phyloP scores from a whole-genome alignment of 805 yeast genomes.

The Metschnikowia shivogae region DNA sequence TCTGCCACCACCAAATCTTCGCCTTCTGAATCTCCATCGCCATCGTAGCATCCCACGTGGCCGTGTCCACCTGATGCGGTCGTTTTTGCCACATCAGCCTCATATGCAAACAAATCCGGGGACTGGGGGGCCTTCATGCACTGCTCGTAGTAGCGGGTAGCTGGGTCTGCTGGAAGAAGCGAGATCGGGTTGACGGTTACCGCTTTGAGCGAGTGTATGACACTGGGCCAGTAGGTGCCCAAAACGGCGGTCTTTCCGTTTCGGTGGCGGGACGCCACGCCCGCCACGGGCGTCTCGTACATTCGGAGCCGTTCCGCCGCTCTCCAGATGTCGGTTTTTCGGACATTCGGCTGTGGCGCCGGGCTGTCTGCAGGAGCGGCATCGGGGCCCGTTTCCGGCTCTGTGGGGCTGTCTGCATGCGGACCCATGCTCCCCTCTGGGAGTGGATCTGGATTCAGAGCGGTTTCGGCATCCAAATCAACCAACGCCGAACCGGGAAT shows the following conservation, averaged over 20 bases:
- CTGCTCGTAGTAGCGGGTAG: not conserved
- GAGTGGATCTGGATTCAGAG: too few species aligned
- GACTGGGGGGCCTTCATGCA: not conserved
- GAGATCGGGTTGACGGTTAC: not conserved
- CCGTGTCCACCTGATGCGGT: too few species aligned
- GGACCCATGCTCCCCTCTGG: too few species aligned
- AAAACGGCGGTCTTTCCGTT: slow-evolving; percentile 13
- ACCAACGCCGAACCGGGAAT: not conserved
- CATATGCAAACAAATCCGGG: not conserved
- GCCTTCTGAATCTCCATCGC: not conserved
- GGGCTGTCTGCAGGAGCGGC: not conserved
- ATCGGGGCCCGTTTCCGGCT: too few species aligned
- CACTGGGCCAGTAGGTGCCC: slow-evolving; percentile 9
- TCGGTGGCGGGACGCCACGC: slow-evolving; percentile 7
- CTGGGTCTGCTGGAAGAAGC: not conserved
- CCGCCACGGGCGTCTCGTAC: slow-evolving; percentile 14
- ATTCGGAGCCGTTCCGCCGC: slow-evolving; percentile 11
- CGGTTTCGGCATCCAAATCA: too few species aligned
- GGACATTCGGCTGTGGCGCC: not conserved
- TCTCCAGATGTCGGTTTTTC: slow-evolving; percentile 11
- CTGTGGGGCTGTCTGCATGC: too few species aligned
- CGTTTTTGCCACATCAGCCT: not conserved
- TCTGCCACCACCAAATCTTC: slow-evolving; percentile 4
- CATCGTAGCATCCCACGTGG: too few species aligned
- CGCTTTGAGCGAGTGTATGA: not conserved